These are phyloP conservation scores for Bruguiera parviflora DNA, from an alignment of 345 rosid species.

Conservation along the genomic window DNA sequence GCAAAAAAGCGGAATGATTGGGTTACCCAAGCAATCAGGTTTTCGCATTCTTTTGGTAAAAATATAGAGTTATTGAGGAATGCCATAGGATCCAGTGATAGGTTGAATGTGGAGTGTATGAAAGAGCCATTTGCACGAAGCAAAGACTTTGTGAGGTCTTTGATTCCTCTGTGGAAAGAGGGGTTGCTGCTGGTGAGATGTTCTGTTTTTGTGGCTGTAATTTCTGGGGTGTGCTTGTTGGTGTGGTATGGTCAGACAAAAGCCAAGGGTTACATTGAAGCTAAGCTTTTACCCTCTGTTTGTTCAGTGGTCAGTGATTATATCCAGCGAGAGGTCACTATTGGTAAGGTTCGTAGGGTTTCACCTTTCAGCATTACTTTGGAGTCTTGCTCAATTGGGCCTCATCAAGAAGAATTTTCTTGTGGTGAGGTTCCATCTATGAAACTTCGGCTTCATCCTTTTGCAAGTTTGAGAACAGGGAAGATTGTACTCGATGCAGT, in stretches of 20 bases:
- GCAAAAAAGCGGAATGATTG: conserved; percentile 57
- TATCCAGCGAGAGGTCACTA: conserved; percentile 74
- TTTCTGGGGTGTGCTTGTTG: conserved; percentile 83
- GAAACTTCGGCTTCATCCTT: conserved; percentile 76
- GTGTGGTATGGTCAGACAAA: conserved; percentile 84
- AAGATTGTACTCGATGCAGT: conserved; percentile 88
- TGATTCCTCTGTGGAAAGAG: conserved; percentile 65
- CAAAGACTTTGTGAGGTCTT: conserved; percentile 55
- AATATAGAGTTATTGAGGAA: conserved; percentile 61
- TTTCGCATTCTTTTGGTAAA: conserved; percentile 64
- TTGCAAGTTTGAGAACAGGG: conserved; percentile 84
- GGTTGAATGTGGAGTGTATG: conserved; percentile 50
- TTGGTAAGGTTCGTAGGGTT: conserved; percentile 77
- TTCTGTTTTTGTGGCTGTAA: conserved; percentile 59
- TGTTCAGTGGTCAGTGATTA: conserved; percentile 70
- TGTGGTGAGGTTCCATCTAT: conserved; percentile 82
- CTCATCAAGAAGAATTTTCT: conserved; percentile 77
- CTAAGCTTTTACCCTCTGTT: conserved; percentile 81
- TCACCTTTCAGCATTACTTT: conserved; percentile 80
- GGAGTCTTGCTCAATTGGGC: conserved; percentile 76
- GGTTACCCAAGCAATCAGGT: conserved; percentile 51
- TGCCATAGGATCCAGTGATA: conserved; percentile 57
- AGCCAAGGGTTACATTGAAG: conserved; percentile 64
- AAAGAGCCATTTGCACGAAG: conserved; percentile 60
- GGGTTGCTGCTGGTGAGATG: conserved; percentile 80